These are phyloP conservation scores for Penicillium bialowiezense DNA, from an alignment of 495 filamentous ascomycete genomes.

Conservation along the genomic window DNA sequence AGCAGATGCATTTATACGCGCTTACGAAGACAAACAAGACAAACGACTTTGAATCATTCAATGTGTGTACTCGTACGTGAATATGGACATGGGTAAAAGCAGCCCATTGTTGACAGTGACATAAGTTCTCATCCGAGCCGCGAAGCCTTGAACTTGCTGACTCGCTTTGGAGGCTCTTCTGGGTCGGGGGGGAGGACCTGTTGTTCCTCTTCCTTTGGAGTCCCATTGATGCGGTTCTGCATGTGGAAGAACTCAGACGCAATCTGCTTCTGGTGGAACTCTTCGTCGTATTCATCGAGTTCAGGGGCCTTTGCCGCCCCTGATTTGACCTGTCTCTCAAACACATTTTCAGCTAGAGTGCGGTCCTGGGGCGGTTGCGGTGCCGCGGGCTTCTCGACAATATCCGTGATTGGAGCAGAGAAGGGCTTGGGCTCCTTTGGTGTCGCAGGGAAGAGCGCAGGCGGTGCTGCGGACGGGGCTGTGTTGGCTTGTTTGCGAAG, in stretches of 20 bases:
- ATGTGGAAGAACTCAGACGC: conserved; percentile 74
- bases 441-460: conserved; percentile 42
- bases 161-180: conserved; percentile 65
- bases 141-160: conserved; percentile 90
- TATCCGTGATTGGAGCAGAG: conserved; percentile 42
- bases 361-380: conserved; percentile 52
- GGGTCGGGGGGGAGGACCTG: conserved; percentile 55
- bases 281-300: conserved; percentile 71
- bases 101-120: no score
- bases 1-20: neutral
- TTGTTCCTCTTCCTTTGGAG: conserved; percentile 55
- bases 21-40: neutral
- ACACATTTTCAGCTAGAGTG: conserved; percentile 54
- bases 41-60: neutral
- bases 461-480: conserved; percentile 20
- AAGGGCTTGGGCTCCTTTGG: conserved; percentile 45
- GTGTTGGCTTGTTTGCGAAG: conserved; percentile 17
- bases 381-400: conserved; percentile 17
- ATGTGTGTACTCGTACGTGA: neutral
- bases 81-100: no score
- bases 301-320: conserved; percentile 41
- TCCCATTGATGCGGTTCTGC: conserved; percentile 77
- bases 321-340: conserved; percentile 54
- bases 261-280: conserved; percentile 70
- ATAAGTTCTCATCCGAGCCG: conserved; percentile 51